Conservation (phyloP, 768 basidiomycete species). For the Termitomyces sp. region DNA sequence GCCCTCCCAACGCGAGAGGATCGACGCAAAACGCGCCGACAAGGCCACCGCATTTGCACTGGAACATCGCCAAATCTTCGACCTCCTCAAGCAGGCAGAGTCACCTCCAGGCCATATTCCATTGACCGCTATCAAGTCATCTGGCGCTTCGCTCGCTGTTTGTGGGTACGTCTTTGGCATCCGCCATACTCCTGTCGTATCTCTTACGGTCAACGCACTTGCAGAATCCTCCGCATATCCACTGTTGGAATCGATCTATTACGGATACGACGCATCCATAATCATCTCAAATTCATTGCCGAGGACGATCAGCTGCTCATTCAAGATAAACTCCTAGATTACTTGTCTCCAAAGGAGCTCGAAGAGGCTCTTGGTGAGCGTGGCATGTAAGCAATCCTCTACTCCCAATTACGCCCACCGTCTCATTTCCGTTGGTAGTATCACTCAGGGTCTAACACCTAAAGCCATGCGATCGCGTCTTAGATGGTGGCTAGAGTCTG, state of each 20-base stretch:
- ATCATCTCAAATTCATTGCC: conserved; percentile 41
- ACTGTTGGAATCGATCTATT: conserved; percentile 38
- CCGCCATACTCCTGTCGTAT: not conserved
- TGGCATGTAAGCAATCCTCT: conserved; percentile 55
- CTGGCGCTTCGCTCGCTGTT: conserved; percentile 35
- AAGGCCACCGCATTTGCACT: conserved; percentile 38
- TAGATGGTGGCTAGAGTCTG: conserved; percentile 59
- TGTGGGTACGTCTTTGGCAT: conserved; percentile 52
- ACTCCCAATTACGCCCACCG: not conserved
- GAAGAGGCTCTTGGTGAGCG: conserved; percentile 68
- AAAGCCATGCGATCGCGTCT: conserved; percentile 46
- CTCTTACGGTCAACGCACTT: not conserved
- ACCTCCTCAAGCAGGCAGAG: conserved; percentile 27
- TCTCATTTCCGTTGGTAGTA: conserved; percentile 17
- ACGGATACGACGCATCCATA: conserved; percentile 37
- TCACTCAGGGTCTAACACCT: conserved; percentile 33
- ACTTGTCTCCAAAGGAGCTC: conserved; percentile 50
- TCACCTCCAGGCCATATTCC: conserved; percentile 29
- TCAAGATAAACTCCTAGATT: conserved; percentile 38
- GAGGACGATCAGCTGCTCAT: conserved; percentile 62
- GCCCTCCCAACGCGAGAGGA: conserved; percentile 70
- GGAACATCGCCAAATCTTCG: conserved; percentile 31
- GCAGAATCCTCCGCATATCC: conserved; percentile 36
- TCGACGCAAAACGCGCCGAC: conserved; percentile 46
- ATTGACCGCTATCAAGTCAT: conserved; percentile 22